A percentile compares a stretch with the other conserved stretches of the same genome.
These are phyloP conservation scores for Volvox africanus DNA, from an alignment of 139 green algal genomes.

Conservation along the genomic window DNA sequence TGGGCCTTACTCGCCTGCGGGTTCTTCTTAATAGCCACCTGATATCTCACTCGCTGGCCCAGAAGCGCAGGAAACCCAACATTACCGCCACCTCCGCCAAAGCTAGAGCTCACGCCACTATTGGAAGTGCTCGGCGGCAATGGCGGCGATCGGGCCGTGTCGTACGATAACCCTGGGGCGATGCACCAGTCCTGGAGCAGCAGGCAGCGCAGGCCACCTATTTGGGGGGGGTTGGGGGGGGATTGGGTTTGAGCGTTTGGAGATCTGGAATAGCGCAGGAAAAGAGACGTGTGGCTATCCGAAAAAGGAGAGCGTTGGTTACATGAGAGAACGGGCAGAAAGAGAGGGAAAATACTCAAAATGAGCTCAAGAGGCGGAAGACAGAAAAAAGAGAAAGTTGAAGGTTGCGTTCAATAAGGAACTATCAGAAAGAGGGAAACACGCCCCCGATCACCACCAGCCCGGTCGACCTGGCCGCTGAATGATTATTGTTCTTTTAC, in stretches of 20 bases:
- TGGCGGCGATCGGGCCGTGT: constrained; percentile 18
- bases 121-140: neutral
- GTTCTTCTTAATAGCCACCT: constrained; percentile 44
- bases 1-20: constrained; percentile 3
- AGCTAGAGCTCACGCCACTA: neutral
- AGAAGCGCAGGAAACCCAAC: neutral
- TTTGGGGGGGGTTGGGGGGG: neutral
- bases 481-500: too few relatives aligned
- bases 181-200: constrained; percentile 36
- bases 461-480: too few relatives aligned
- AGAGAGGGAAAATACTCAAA: too few relatives aligned
- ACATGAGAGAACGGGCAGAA: too few relatives aligned
- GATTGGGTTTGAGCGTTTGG: neutral
- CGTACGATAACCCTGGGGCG: constrained; percentile 32
- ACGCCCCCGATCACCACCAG: too few relatives aligned
- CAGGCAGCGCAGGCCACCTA: constrained; percentile 40
- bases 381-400: too few relatives aligned
- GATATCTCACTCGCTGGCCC: constrained; percentile 14
- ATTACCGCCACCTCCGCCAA: neutral
- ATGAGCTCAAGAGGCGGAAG: too few relatives aligned
- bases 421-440: too few relatives aligned
- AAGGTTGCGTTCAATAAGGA: too few relatives aligned
- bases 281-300: too few relatives aligned
- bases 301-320: too few relatives aligned
- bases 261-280: too few relatives aligned